A percentile compares a stretch with the other conserved stretches of the same genome.
Conservation (phyloP, 768 basidiomycete genomes). For the Tulasnella sp. region DNA sequence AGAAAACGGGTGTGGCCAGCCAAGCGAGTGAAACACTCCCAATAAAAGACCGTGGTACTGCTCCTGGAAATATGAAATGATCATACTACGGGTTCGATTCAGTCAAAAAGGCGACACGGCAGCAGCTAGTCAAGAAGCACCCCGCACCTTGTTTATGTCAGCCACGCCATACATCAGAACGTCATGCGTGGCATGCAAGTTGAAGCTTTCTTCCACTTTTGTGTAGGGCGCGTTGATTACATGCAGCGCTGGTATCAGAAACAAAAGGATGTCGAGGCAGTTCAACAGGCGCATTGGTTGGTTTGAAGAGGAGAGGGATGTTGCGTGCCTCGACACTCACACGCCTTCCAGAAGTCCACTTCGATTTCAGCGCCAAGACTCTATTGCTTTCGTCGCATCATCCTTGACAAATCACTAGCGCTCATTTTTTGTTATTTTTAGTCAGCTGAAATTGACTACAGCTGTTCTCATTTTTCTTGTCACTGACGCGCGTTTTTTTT, state of each 20-base stretch:
- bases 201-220: conserved; percentile 98
- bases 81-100: conserved; percentile 62
- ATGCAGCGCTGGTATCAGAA: conserved; percentile 39
- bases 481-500: too few species aligned
- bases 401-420: not conserved
- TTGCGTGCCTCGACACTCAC: not conserved
- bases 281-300: not conserved
- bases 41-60: conserved; percentile 82
- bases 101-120: not conserved
- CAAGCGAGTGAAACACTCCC: conserved; percentile 69
- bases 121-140: conserved; percentile 31
- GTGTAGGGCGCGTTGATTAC: conserved; percentile 80
- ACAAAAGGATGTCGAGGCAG: conserved; percentile 27
- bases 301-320: not conserved
- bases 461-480: too few species aligned
- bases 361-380: not conserved
- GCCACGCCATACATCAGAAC: conserved; percentile 68
- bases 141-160: conserved; percentile 47
- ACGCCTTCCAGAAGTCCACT: conserved; percentile 1
- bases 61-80: conserved; percentile 82
- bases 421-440: not conserved
- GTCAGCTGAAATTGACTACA: not conserved
- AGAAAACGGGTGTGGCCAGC: conserved; percentile 49
- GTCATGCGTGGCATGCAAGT: conserved; percentile 87
- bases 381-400: not conserved